These are phyloP conservation scores for Pseudomonodictys pantanalensis DNA, from an alignment of 495 filamentous ascomycete species.

Conservation along the genomic window DNA sequence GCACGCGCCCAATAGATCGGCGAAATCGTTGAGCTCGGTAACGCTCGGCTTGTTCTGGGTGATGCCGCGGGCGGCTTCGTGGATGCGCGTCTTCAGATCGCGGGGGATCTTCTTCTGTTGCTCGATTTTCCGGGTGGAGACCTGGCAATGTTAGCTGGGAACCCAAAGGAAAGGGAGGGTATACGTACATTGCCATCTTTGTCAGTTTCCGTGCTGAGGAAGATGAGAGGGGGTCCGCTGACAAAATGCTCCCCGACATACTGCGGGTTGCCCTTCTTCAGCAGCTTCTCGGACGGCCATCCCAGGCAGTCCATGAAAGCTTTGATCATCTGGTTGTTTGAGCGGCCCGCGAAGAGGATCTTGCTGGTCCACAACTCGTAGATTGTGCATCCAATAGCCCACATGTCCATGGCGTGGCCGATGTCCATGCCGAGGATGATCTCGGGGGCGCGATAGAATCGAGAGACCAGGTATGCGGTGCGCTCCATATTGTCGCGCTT, in stretches of 20 bases:
- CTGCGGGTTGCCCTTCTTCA: conserved; percentile 63
- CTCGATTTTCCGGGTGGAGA: conserved; percentile 18
- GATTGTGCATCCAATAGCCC: conserved; percentile 94
- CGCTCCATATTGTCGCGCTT: conserved; percentile 78
- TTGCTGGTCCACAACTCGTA: conserved; percentile 97
- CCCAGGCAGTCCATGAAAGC: conserved; percentile 95
- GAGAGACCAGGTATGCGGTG: conserved; percentile 88
- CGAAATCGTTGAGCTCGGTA: conserved; percentile 75
- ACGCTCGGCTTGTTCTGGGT: conserved; percentile 60
- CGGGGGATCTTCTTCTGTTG: conserved; percentile 54
- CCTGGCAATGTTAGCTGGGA: conserved; percentile 6
- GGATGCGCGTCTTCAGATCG: conserved; percentile 73
- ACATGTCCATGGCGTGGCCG: conserved; percentile 92
- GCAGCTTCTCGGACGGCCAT: conserved; percentile 82
- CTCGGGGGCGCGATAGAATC: conserved; percentile 95
- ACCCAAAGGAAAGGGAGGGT: neutral
- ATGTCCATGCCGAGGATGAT: conserved; percentile 94
- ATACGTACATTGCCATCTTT: conserved; percentile 33
- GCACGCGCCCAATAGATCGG: conserved; percentile 83
- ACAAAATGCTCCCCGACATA: conserved; percentile 77
- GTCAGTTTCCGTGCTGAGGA: conserved; percentile 82
- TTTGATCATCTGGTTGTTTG: conserved; percentile 97
- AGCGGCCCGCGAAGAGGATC: conserved; percentile 89
- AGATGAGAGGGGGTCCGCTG: conserved; percentile 59
- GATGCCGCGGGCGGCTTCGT: conserved; percentile 70